Conservation (phyloP, 2,329 filamentous ascomycete species). For the Nannizziopsis barbatae region DNA sequence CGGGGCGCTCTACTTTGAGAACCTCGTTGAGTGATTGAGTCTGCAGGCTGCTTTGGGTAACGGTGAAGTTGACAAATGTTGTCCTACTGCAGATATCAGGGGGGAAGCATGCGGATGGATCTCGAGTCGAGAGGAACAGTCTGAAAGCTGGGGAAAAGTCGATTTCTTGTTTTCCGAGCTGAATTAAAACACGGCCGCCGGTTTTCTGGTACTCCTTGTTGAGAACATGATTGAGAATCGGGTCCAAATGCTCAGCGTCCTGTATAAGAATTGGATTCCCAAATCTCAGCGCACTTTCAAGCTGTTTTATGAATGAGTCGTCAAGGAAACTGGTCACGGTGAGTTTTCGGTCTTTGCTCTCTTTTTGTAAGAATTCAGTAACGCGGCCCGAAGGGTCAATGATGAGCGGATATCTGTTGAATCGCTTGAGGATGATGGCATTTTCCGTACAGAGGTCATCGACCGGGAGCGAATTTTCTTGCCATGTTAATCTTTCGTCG, state of each 20-base stretch:
- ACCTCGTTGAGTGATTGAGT: constrained; percentile 97
- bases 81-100: constrained; percentile 97
- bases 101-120: constrained; percentile 89
- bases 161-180: constrained; percentile 96
- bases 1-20: constrained; percentile 90
- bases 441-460: constrained; percentile 98
- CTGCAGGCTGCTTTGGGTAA: constrained; percentile 96
- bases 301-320: constrained; percentile 93
- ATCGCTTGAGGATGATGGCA: constrained; percentile 90
- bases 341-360: constrained; percentile 83
- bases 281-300: constrained; percentile 93
- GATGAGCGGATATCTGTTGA: constrained; percentile 96
- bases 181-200: constrained; percentile 91
- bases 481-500: constrained; percentile 89
- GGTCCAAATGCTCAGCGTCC: constrained; percentile 92
- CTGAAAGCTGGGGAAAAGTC: constrained; percentile 97
- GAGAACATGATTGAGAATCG: constrained; percentile 93
- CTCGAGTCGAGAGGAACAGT: constrained; percentile 85
- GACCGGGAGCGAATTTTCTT: constrained; percentile 82
- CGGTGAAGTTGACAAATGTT: constrained; percentile 98
- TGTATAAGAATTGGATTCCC: constrained; percentile 98
- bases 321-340: constrained; percentile 98
- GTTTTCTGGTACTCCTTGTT: constrained; percentile 99
- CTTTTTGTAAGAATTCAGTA: constrained; percentile 87
- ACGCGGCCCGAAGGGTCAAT: constrained; percentile 94